Evolutionary conservation across 179 eudicot genomes (phyloP), one percentile per base, ranked within the genome.

Genomic region (Beta corolliflora): DNA sequence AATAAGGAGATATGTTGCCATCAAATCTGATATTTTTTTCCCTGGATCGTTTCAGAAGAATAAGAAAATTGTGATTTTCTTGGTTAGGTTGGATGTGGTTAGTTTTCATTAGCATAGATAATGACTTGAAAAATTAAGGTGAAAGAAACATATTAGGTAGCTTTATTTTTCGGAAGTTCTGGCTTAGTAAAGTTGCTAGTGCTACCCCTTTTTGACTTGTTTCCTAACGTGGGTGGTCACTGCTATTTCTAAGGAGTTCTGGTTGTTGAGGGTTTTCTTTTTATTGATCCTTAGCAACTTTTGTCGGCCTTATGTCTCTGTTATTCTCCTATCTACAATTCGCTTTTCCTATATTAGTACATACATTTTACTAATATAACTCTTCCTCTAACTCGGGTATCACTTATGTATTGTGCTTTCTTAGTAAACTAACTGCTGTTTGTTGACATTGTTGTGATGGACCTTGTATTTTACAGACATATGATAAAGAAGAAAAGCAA

Each of bases 401-500:
- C 3, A 4, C n/a, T 10, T 70, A 18, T 64, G 46, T 53, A 55
- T 45, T 54, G 52, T 56, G 29, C 25, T 53, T 25, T 16, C 44
- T 25, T 63, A 65, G 7, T 80, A 16, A 31, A 52, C 68, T 58
- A 52, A 29, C 21, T 61, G 71, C 29, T 55, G 3, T 23, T 63
- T 53, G 11, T 55, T 52, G 45, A 55, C 56, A 54, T 65, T 80
- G 66, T 65, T 81, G 67, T 78, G 87, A 77, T 77, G 78, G 21
- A 69, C 52, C 46, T 41, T 61, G 12, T 75, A 61, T 79, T 48
- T 78, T 84, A 87, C 91, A 93, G 97, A 88, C 98, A 92, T 84
- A 93, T 90, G 94, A 84, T 90, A 55, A 91, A 84, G 52, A 89
- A 92, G 83, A 91, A 87, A 87, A 91, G 84, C 73, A 89, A 89